A percentile compares a stretch with the other conserved stretches of the same genome.
phyloP scores from a whole-genome alignment of 2,329 filamentous ascomycete species.

The Hypomyces perniciosus region DNA sequence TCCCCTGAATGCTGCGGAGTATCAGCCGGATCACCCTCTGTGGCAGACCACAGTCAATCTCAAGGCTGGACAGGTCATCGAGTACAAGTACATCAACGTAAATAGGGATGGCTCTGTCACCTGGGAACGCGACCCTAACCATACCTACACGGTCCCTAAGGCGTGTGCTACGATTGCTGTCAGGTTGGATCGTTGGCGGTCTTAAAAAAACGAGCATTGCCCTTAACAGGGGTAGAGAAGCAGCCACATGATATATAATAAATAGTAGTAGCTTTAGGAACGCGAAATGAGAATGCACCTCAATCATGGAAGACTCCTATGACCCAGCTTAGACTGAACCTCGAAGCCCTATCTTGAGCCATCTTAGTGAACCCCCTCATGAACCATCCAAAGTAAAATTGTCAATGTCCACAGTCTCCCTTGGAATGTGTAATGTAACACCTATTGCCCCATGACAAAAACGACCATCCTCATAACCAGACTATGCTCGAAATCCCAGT shows the following conservation, averaged over 20 bases:
- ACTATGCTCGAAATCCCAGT: background rate
- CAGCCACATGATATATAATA: constrained; percentile 2
- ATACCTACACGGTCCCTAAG: constrained; percentile 28
- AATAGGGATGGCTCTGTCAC: constrained; percentile 45
- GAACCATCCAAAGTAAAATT: background rate
- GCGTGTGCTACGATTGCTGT: constrained; percentile 24
- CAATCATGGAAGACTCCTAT: no score
- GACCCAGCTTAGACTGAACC: no score
- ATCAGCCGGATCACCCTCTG: constrained; percentile 52
- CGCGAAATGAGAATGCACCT: background rate
- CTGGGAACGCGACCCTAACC: constrained; percentile 61
- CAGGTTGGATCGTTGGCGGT: constrained; percentile 27
- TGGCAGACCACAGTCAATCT: constrained; percentile 56
- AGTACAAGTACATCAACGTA: constrained; percentile 66
- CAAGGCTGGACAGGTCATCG: constrained; percentile 46
- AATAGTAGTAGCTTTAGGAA: constrained; percentile 6
- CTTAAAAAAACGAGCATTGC: background rate
- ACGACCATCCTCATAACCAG: constrained; percentile 2
- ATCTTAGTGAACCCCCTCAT: background rate
- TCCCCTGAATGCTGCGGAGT: constrained; percentile 50
- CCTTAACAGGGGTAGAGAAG: background rate
- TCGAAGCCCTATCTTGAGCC: no score
- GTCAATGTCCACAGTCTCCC: background rate
- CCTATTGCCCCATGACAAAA: background rate
- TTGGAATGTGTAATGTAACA: background rate